Evolutionary conservation across 805 yeast genomes (phyloP).

Genomic region (Wickerhamiella siamensis): DNA sequence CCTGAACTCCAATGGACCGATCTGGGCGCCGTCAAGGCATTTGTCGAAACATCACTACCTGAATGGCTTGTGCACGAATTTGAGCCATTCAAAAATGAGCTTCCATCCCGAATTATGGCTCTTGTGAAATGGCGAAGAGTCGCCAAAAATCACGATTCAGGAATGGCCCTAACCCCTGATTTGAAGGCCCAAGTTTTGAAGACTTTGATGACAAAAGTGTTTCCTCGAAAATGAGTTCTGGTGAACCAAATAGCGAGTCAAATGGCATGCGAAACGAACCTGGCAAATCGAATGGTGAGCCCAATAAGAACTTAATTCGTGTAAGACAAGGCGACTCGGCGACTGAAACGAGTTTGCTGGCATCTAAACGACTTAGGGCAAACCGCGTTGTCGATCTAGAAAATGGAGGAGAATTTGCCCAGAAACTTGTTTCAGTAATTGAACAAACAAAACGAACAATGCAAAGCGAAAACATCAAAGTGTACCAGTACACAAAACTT

Average conservation of each 20-base stretch:
- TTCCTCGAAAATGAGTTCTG: no score
- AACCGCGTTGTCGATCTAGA: not conserved
- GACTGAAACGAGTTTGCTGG: not conserved
- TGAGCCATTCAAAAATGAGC: not conserved
- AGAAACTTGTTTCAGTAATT: conserved; percentile 16
- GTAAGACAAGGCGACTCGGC: conserved; percentile 1
- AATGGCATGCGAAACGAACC: no score
- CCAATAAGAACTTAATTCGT: no score
- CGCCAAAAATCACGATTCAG: not conserved
- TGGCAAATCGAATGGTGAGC: no score
- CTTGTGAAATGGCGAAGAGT: not conserved
- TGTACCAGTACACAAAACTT: conserved; percentile 14
- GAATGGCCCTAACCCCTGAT: not conserved
- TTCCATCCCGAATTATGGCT: not conserved
- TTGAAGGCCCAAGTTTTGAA: not conserved
- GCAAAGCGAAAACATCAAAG: not conserved
- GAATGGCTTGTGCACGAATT: not conserved
- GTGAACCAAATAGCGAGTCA: no score
- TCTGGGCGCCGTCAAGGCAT: not conserved
- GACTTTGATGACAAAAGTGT: not conserved
- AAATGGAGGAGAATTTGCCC: conserved; percentile 4
- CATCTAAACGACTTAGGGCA: not conserved
- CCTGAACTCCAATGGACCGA: not conserved
- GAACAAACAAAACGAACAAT: conserved; percentile 13
- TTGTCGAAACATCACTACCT: not conserved